These are phyloP conservation scores for Candida odintsovae DNA, from an alignment of 805 yeast species.

Conservation along the genomic window DNA sequence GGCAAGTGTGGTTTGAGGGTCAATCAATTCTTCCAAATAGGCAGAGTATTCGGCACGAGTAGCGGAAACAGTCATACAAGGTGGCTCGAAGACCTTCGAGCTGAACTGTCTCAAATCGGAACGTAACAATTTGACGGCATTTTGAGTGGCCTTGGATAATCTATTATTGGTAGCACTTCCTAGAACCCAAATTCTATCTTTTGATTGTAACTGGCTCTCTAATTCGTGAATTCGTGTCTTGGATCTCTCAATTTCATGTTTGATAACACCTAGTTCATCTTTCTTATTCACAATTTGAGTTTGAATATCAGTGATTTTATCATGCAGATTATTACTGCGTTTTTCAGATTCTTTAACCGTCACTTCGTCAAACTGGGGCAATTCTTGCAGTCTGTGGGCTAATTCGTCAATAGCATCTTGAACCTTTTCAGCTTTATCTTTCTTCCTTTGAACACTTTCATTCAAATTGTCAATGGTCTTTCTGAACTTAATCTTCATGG, in stretches of 20 bases:
- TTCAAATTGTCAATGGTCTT: not conserved
- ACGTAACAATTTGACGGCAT: constrained; percentile 39
- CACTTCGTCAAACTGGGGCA: constrained; percentile 14
- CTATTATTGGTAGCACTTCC: constrained; percentile 21
- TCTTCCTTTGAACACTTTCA: constrained; percentile 7
- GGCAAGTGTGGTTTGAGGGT: constrained; percentile 48
- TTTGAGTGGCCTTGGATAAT: constrained; percentile 22
- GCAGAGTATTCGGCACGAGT: constrained; percentile 43
- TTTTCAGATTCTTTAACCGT: constrained; percentile 14
- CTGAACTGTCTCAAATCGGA: constrained; percentile 28
- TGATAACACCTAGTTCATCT: constrained; percentile 32
- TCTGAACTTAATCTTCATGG: not conserved
- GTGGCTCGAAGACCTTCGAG: constrained; percentile 61
- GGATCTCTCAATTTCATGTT: constrained; percentile 27
- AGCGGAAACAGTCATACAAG: constrained; percentile 58
- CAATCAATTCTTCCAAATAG: constrained; percentile 53
- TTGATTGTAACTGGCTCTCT: constrained; percentile 34
- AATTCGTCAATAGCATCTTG: constrained; percentile 9
- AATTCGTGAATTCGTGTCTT: constrained; percentile 27
- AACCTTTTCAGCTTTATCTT: not conserved
- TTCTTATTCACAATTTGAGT: constrained; percentile 38
- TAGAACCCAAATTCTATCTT: constrained; percentile 47
- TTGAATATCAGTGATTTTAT: constrained; percentile 24
- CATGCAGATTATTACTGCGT: constrained; percentile 23
- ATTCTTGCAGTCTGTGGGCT: constrained; percentile 13